phyloP scores from a whole-genome alignment of 257 asterid species.

The Solanum lignicaule region DNA sequence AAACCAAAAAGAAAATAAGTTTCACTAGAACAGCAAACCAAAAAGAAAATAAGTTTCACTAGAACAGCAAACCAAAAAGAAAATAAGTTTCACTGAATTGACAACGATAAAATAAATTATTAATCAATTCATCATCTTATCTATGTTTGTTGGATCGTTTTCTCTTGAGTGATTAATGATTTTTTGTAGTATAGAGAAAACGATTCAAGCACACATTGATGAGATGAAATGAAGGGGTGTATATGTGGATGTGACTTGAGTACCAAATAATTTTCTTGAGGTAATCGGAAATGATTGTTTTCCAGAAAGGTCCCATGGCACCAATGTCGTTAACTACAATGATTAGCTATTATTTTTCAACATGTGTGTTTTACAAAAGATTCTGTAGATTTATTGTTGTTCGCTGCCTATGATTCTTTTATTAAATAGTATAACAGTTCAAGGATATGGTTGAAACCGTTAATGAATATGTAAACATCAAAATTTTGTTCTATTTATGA shows the following conservation, averaged over 20 bases:
- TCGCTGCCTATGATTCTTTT: not conserved
- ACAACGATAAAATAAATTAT: not conserved
- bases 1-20: not conserved
- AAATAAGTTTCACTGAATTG: not conserved
- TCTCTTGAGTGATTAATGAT: no score
- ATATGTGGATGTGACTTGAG: not conserved
- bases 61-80: no score
- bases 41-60: not conserved
- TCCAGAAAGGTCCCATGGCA: slow-evolving; percentile 74
- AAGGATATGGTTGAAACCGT: not conserved
- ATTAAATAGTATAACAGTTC: not conserved
- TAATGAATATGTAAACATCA: not conserved
- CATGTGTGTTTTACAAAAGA: not conserved
- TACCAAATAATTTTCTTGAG: slow-evolving; percentile 76
- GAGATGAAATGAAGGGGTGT: not conserved
- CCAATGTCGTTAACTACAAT: slow-evolving; percentile 90
- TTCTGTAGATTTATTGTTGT: not conserved
- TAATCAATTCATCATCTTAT: not conserved
- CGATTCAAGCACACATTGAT: not conserved
- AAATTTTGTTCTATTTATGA: not conserved
- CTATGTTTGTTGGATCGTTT: no score
- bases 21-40: not conserved
- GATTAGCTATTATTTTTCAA: slow-evolving; percentile 54
- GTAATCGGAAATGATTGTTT: slow-evolving; percentile 55
- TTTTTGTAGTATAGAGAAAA: not conserved